Base-by-base conservation (phyloP, 345 rosid species). In the Psidium guajava region DNA sequence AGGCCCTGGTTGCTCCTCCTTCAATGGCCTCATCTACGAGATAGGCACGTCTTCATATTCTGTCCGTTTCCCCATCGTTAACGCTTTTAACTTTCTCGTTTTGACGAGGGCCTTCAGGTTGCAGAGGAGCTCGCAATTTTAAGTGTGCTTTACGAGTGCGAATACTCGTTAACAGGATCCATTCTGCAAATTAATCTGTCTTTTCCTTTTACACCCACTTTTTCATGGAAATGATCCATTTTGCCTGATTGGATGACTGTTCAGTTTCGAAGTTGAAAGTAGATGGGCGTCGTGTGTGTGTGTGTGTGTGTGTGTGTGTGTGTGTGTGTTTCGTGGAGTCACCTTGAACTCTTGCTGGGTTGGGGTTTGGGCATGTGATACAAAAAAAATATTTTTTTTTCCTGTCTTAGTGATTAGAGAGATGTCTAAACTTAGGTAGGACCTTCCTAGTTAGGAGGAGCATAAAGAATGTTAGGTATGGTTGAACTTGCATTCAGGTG, bases 1-100 rank as follows among this genome's bases (percentile, higher is more conserved):
- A 6, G 92, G 92, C 36, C 92, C 92, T 14, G 91, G 90, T 24
- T 90, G 92, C 54, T 87, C 91, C 81, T 58, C 89, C 36, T 86
- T 89, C 81, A 49, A 47, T 49, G 92, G 91, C 50, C 83, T 90
- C 28, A 22, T 87, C 84, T 86, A 87, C 69, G 91, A 89, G 87
- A 86, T 87, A 36, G 92, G 92, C 82, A 80, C 28, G 82, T 47
- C 82, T 80, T 47, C 51, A 80, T 44, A 11, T 50, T 80, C 54
- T 6, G 54, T 11, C 27, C 24, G 54, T 44, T 24, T 42, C 54
- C 83, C n/a, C 11, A 51, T 11, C 82, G 20, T 24, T 3, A 64
- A 32, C 24, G 77, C 75, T 64, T 64, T 32, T 20, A 18, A 6
- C 8, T 18, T 64, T 64, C 32, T 32, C 36, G 0, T 14, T 54